phyloP scores from a whole-genome alignment of 495 filamentous ascomycete species.

The Jackrogersella multiformis region DNA sequence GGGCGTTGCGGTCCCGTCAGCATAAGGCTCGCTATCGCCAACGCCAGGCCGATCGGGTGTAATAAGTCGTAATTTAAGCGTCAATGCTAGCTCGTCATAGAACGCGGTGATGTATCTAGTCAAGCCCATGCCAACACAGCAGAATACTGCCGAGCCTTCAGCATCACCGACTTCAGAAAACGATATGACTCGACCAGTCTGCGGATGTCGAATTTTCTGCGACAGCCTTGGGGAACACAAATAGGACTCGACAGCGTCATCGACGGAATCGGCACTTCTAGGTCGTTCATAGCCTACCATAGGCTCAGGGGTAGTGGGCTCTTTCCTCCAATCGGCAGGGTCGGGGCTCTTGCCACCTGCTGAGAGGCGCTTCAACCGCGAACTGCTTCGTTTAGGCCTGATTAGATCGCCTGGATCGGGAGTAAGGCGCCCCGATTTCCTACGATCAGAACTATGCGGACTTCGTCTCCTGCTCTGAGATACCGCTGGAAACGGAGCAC shows the following conservation, averaged over 20 bases:
- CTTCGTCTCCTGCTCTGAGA: conserved; percentile 63
- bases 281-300: conserved; percentile 67
- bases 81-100: conserved; percentile 93
- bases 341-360: conserved; percentile 52
- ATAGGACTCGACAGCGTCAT: conserved; percentile 87
- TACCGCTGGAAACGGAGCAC: conserved; percentile 74
- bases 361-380: conserved; percentile 59
- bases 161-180: conserved; percentile 98
- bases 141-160: conserved; percentile 89
- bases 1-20: conserved; percentile 81
- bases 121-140: conserved; percentile 97
- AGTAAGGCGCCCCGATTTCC: conserved; percentile 51
- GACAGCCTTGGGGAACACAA: conserved; percentile 83
- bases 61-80: conserved; percentile 87
- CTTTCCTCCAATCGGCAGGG: conserved; percentile 43
- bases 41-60: conserved; percentile 95
- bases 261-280: conserved; percentile 83
- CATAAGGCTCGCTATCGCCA: conserved; percentile 86
- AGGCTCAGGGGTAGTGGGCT: conserved; percentile 44
- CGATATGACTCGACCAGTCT: conserved; percentile 85
- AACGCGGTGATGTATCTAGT: conserved; percentile 97
- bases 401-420: conserved; percentile 54
- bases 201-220: conserved; percentile 85
- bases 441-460: conserved; percentile 54
- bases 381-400: conserved; percentile 57